These are phyloP conservation scores for Phaeosphaeria sp. DNA, from an alignment of 2,329 filamentous ascomycete genomes.

Conservation along the genomic window DNA sequence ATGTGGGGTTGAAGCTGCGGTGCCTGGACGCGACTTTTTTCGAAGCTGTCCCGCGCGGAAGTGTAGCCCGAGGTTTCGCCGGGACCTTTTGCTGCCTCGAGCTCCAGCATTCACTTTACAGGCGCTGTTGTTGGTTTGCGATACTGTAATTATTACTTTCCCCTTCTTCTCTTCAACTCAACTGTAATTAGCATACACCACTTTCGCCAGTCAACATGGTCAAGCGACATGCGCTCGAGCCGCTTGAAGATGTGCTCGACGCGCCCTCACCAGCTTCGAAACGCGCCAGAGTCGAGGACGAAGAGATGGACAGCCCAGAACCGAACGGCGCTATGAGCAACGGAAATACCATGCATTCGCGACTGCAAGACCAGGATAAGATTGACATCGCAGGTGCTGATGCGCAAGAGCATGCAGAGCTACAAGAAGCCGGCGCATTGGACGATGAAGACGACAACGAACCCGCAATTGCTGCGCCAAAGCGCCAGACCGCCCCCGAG, in stretches of 20 bases:
- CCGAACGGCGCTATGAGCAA: slow-evolving; percentile 34
- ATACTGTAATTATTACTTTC: not conserved
- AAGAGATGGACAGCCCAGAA: slow-evolving; percentile 41
- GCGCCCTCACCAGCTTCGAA: slow-evolving; percentile 57
- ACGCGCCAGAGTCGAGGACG: slow-evolving; percentile 55
- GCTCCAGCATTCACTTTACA: slow-evolving; percentile 9
- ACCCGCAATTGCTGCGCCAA: slow-evolving; percentile 53
- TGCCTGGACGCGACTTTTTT: slow-evolving; percentile 47
- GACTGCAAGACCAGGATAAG: slow-evolving; percentile 32
- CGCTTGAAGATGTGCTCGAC: slow-evolving; percentile 51
- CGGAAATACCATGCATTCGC: slow-evolving; percentile 39
- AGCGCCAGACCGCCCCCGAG: slow-evolving; percentile 77
- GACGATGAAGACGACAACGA: slow-evolving; percentile 45
- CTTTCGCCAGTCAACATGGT: slow-evolving; percentile 43
- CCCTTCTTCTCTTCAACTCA: not conserved
- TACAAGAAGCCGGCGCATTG: slow-evolving; percentile 45
- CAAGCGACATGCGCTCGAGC: slow-evolving; percentile 56
- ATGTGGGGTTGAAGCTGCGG: slow-evolving; percentile 36
- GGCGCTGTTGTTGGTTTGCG: not conserved
- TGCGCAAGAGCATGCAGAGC: slow-evolving; percentile 45
- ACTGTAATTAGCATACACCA: not conserved
- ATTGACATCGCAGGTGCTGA: slow-evolving; percentile 46
- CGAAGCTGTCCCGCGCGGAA: slow-evolving; percentile 33
- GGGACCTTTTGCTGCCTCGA: slow-evolving; percentile 29
- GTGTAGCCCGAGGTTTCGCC: slow-evolving; percentile 31